Base-by-base conservation (phyloP, 305 asterid species). In the Fraxinus angustifolia region DNA sequence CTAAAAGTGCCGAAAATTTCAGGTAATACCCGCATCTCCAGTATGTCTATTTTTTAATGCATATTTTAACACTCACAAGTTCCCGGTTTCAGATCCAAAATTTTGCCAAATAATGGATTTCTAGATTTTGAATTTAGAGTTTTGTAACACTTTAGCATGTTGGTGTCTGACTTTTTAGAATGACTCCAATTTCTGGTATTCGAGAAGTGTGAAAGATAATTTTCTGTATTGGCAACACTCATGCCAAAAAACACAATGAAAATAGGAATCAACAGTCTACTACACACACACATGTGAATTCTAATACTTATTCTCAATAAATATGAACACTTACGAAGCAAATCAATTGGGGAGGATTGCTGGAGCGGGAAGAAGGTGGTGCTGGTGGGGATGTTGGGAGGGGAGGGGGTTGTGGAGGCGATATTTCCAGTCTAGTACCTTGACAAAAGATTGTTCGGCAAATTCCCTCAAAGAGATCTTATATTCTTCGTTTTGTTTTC, bases 1-100 rank as follows among this genome's bases (percentile, higher is more conserved):
- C 98, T 75, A 94, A 90, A 92, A 90, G 97, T n/a, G 97, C 97
- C 0, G 99, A 95, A 82, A 95, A 95, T 87, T 95, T 95, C 86
- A 87, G 99, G 97, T 93, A 80, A 65, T 56, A 21, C 74, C 40
- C 53, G 31, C 16, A 19, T 19, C 17, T 50, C 17, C 76, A 40
- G 34, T 23, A 16, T 70, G 45, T 33, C 75, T 12, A 68, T 30
- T 68, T 68, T 28, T 28, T 28, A 28, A 12, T 30, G 14, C 23
- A 28, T 30, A 19, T 68, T 31, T 14, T 31, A 28, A 31, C 19
- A 12, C 36, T 68, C 10, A 30, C 10, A 30, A 68, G 33, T 68
- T 28, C 19, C 38, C 19, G 19, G 38, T 68, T 28, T 30, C 74
- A 11, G 40, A 68, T 68, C 31, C 38, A 68, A 68, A 5, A 11